Evolutionary conservation across 805 yeast species (phyloP).

Genomic region (Dipodascus albidus): DNA sequence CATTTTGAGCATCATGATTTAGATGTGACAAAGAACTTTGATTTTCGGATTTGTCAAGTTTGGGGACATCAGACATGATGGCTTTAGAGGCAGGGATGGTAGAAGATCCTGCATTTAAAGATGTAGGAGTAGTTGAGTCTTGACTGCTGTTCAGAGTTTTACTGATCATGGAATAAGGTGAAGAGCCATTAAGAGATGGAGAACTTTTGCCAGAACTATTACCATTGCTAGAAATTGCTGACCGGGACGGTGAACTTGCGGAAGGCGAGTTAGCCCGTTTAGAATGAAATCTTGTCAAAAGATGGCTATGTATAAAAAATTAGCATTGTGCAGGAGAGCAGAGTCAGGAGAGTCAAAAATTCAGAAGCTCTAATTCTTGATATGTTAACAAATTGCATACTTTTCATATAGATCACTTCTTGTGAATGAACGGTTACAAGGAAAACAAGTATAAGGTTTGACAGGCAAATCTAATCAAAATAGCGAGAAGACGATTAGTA

Average conservation of each 20-base stretch:
- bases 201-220: not conserved
- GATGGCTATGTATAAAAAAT: conserved; percentile 12
- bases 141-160: not conserved
- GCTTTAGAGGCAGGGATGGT: not conserved
- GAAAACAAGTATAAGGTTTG: conserved; percentile 25
- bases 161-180: not conserved
- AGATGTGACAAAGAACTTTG: not conserved
- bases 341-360: too few species aligned
- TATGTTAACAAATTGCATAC: not conserved
- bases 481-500: not conserved
- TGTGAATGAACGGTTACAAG: conserved; percentile 25
- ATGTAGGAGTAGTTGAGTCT: not conserved
- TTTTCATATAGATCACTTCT: conserved; percentile 27
- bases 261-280: conserved; percentile 15
- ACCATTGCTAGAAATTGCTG: not conserved
- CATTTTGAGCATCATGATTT: not conserved
- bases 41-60: not conserved
- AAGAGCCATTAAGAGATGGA: not conserved
- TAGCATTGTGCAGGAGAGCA: too few species aligned
- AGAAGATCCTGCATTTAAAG: too few species aligned
- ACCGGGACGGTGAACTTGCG: not conserved
- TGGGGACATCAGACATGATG: not conserved
- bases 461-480: conserved; percentile 18
- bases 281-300: conserved; percentile 24
- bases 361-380: too few species aligned